phyloP scores from a whole-genome alignment of 2,329 filamentous ascomycete genomes.

The Penicillium digitatum region DNA sequence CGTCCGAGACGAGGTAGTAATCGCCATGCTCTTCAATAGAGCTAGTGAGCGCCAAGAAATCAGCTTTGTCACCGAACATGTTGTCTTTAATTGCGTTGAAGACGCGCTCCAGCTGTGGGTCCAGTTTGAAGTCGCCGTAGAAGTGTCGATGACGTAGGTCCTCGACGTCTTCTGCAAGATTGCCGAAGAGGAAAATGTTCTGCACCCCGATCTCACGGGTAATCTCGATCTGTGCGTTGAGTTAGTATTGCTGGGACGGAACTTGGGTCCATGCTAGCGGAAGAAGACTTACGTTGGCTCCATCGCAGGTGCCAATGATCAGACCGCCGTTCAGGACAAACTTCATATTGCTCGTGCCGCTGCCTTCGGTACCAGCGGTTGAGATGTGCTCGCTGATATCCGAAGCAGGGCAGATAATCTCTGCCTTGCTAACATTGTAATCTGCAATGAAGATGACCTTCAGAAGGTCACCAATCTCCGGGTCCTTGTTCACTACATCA shows the following conservation, averaged over 20 bases:
- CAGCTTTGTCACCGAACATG: slow-evolving; percentile 71
- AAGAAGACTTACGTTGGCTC: slow-evolving; percentile 74
- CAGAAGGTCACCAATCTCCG: slow-evolving; percentile 85
- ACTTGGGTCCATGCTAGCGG: not conserved
- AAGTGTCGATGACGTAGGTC: slow-evolving; percentile 87
- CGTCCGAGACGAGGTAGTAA: slow-evolving; percentile 95
- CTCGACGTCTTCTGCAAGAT: slow-evolving; percentile 91
- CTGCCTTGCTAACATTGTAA: slow-evolving; percentile 99
- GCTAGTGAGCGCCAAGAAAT: slow-evolving; percentile 78
- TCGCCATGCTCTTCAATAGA: slow-evolving; percentile 90
- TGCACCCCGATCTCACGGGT: slow-evolving; percentile 93
- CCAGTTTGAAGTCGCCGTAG: slow-evolving; percentile 74
- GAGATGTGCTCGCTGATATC: slow-evolving; percentile 99
- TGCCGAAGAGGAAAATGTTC: slow-evolving; percentile 98
- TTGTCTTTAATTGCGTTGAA: slow-evolving; percentile 77
- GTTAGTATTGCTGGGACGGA: not conserved
- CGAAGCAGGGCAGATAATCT: slow-evolving; percentile 90
- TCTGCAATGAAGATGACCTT: slow-evolving; percentile 98
- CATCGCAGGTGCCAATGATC: slow-evolving; percentile 96
- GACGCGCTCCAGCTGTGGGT: slow-evolving; percentile 71
- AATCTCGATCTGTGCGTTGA: slow-evolving; percentile 71
- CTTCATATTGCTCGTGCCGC: slow-evolving; percentile 98
- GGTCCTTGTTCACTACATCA: slow-evolving; percentile 83
- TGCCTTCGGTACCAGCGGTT: slow-evolving; percentile 86
- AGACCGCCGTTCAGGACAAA: slow-evolving; percentile 96